Base-by-base conservation (phyloP, 1,139 yeast genomes). In the Taphrina deformans region DNA sequence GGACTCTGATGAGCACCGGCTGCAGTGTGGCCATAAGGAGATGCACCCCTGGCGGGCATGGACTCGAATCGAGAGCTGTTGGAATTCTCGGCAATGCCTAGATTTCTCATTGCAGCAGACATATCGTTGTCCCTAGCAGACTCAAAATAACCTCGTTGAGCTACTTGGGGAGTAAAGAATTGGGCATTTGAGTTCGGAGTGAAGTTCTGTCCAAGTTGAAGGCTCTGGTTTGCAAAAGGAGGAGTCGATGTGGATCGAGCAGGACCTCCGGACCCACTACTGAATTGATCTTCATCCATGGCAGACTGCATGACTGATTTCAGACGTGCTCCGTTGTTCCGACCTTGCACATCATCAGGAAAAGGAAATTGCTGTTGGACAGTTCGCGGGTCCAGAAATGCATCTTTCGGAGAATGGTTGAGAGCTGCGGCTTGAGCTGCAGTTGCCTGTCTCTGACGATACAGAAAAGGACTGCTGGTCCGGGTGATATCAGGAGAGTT, bases 211-310 rank as follows among this genome's bases (percentile, higher is more conserved):
- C 41, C 48, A 27, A 48, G 27, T 14, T 29, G 35, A 18, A 31
- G 9, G 12, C 33, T 12, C n/a, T 38, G 61, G 16, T 48, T 27
- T 16, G 63, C 56, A 38, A 35, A 48, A 23, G 63, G 63, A 24
- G 63, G 63, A 16, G 63, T 59, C 31, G 63, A 59, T 27, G 50
- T 59, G 12, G 63, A 41, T 40, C 63, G 51, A 26, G 63, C 38
- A 1, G 63, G 63, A 18, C 63, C 63, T 21, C 44, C 33, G 7
- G 58, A 53, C 18, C 45, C 33, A 18, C 21, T 48, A 16, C 52
- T 46, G 51, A 50, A 59, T 50, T 51, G 50, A 10, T 50, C 63
- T 16, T 48, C 53, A 18, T 59, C 63, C 41, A 50, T 23, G 35
- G 56, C 56, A 23, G 35, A 18, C 35, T 48, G 56, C 56, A 59